Evolutionary conservation across 1,284 basidiomycete genomes (phyloP), one percentile per base, ranked within the genome.

Genomic region (Malassezia globosa): DNA sequence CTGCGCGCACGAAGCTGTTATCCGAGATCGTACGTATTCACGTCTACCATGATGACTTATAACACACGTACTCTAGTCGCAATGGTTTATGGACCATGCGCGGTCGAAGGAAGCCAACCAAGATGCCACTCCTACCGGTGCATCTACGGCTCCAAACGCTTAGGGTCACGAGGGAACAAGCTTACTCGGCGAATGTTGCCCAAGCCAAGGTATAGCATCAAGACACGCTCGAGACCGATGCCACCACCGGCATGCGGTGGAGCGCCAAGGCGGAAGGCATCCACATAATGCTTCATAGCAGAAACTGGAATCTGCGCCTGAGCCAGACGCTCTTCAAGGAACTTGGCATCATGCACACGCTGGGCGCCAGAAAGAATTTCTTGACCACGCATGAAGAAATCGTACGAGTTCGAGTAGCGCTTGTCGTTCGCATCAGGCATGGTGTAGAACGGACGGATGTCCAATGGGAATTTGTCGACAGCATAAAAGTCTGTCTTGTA

Each of bases 361-460:
- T 97, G 92, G 16, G 92, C 92, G 14, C 92, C 92, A 2, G 89
- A 95, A 24, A 97, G 77, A 65, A 97, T 96, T 74, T 97, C 92
- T 74, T 97, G 89, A 11, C 92, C 92, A 34, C 92, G 82, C 88
- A 97, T 95, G 80, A 97, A 96, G 75, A 97, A 96, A 76, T 97
- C 92, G 74, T 97, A 97, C 37, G 92, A 95, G 76, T 97, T 96
- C 48, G 90, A 94, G 47, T 95, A 78, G 37, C 58, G 58, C 41
- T 31, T 18, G 45, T 71, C 60, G 7, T 44, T 48, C 7, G 68
- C 61, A 43, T 71, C 66, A 18, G 68, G 68, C 68, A 71, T 71
- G n/a, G 68, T 71, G 58, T 71, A 71, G 54, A 71, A 71, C 3
- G 68, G 68, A 24, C 68, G 56, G 39, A 71, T 61, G 37, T 59